A percentile compares a stretch with the other conserved stretches of the same genome.
phyloP scores from a whole-genome alignment of 2,329 filamentous ascomycete species.

The Hypoxylon sp. region DNA sequence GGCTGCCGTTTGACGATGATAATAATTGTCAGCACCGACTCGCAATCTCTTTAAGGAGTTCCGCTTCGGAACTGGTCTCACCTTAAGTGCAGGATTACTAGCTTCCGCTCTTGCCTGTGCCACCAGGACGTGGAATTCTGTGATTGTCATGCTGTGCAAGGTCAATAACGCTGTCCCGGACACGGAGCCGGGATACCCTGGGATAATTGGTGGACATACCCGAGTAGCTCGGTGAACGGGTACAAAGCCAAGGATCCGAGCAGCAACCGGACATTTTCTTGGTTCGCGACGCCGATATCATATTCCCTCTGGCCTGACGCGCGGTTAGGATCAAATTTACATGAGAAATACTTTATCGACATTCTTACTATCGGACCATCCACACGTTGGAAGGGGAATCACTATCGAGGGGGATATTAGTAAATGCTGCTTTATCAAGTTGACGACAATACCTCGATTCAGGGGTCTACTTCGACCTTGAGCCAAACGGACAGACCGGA shows the following conservation, averaged over 20 bases:
- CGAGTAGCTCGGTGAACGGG: conserved; percentile 61
- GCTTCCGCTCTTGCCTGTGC: conserved; percentile 58
- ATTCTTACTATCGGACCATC: conserved; percentile 70
- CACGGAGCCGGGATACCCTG: not conserved
- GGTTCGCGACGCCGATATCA: conserved; percentile 63
- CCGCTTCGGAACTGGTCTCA: conserved; percentile 45
- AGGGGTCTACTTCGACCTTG: conserved; percentile 3
- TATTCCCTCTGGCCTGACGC: conserved; percentile 58
- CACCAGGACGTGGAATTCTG: conserved; percentile 66
- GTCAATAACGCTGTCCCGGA: conserved; percentile 18
- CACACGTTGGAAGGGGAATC: conserved; percentile 73
- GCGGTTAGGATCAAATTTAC: conserved; percentile 28
- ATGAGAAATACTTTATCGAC: conserved; percentile 2
- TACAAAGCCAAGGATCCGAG: conserved; percentile 65
- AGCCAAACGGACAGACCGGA: conserved; percentile 2
- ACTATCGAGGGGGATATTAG: conserved; percentile 46
- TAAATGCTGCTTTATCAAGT: conserved; percentile 32
- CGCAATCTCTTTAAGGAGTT: not conserved
- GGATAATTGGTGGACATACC: conserved; percentile 48
- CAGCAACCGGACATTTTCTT: conserved; percentile 62
- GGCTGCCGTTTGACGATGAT: conserved; percentile 54
- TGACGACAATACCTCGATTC: not conserved
- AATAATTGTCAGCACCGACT: conserved; percentile 21
- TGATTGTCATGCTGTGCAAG: conserved; percentile 60
- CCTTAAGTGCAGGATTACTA: conserved; percentile 62